Evolutionary conservation across 2,329 filamentous ascomycete species (phyloP), one percentile per base, ranked within the genome.

Genomic region (Hysterium pulicare): DNA sequence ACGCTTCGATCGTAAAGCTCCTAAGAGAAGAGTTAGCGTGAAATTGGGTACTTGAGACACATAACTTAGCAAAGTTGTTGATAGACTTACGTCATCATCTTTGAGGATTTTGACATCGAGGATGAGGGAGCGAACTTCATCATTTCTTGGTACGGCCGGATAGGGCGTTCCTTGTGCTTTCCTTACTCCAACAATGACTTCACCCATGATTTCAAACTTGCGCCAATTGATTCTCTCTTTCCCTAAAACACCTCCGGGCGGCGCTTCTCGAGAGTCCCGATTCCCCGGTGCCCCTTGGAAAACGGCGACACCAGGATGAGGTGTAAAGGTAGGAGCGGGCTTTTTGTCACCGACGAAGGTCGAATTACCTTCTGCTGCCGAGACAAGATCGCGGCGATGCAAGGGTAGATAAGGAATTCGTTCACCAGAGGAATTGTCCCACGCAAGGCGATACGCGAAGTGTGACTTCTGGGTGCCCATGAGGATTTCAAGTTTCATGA

Each of bases 121-220:
- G 42, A 96, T 82, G 57, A 95, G 67, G 54, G 87, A 83, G 55
- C 83, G 77, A 4, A 87, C 80, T 40, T 79, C 75, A 45, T 91
- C 84, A 55, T 86, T 83, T 56, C 77, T 83, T 24, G 74, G 72
- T 48, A 91, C 71, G 48, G 83, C 85, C 20, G 82, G 79, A 53
- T 96, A 96, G 4, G 89, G 83, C 37, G 82, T 82, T 41, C 87
- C 86, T 67, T 97, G 90, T 58, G 91, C 95, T 68, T 84, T 86
- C 78, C 96, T 94, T 41, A 98, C 83, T 2, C 88, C 86, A 46
- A 96, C 75, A 40, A 97, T 78, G 4, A 96, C 87, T 55, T 97
- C 91, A 5, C 90, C 90, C 68, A 97, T 83, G 23, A 98, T 85
- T 67, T 97, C 91, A 58, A 97, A 98, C 64, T 98, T 98, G 68